Conservation (phyloP, 2,329 filamentous ascomycete species). For the Ophiostoma populinum region DNA sequence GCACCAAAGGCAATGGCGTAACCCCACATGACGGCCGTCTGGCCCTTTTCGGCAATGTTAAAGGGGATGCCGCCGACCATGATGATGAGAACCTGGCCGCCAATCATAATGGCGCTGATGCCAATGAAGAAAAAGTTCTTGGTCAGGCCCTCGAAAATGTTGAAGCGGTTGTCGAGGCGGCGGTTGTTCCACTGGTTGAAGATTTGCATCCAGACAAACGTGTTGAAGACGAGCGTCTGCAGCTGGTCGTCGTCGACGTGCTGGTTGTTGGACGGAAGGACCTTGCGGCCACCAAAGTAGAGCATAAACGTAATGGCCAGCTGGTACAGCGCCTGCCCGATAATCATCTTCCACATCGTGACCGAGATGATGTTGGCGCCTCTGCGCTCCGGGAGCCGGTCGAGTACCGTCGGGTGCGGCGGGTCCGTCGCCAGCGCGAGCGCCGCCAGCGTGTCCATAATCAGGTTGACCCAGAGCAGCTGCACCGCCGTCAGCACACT, state of each 20-base stretch:
- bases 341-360: conserved; percentile 99
- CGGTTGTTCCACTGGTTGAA: conserved; percentile 98
- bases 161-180: conserved; percentile 84
- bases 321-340: conserved; percentile 83
- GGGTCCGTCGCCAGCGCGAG: conserved; percentile 79
- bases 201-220: conserved; percentile 98
- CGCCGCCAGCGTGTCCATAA: conserved; percentile 92
- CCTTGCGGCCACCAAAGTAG: conserved; percentile 35
- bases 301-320: conserved; percentile 63
- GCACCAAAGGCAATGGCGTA: conserved; percentile 71
- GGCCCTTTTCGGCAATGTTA: conserved; percentile 40
- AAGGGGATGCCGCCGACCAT: conserved; percentile 74
- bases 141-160: conserved; percentile 78
- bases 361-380: conserved; percentile 53
- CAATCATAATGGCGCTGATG: conserved; percentile 78
- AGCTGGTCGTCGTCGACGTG: conserved; percentile 31
- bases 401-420: conserved; percentile 62
- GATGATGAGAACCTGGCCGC: conserved; percentile 76
- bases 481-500: conserved; percentile 81
- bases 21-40: conserved; percentile 68
- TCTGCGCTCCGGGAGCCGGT: conserved; percentile 52
- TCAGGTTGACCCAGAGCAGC: conserved; percentile 88
- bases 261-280: conserved; percentile 22
- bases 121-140: conserved; percentile 78
- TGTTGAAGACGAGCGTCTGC: conserved; percentile 83